Evolutionary conservation across 1,139 yeast genomes (phyloP), one percentile per base, ranked within the genome.

Genomic region (Arxiozyma slooffiae): DNA sequence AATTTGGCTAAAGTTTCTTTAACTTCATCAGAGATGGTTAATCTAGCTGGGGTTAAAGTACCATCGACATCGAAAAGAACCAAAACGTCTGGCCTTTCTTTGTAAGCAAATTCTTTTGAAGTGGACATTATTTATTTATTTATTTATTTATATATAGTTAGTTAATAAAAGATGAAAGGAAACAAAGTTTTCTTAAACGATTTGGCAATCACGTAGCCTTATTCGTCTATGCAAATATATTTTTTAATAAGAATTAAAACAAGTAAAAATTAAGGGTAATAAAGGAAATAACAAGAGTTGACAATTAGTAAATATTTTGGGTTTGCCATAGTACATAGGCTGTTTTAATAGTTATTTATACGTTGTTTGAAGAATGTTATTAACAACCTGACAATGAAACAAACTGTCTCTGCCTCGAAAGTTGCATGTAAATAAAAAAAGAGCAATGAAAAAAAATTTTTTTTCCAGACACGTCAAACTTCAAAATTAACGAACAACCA

Each of bases 11-110:
- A 79, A 50, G 85, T 74, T 57, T 78, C 71, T 66, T 75, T 79
- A 83, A 92, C 85, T 71, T 89, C 96, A 51, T 81, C 85, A 47
- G 96, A 82, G 64, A 87, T 74, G 50, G 66, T 72, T 69, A 86
- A 81, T 76, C 99, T 86, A 54, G 98, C 97, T 59, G 97, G 98
- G 46, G 98, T 92, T 71, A 92, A 79, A 53, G 99, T 92, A 60
- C 97, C 98, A 69, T 92, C 99, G 60, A 92, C 99, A 67, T 92
- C 99, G 72, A 92, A 92, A 57, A 92, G 80, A 59, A 88, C 95
- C 64, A 85, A 60, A 46, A 67, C 64, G 37, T 71, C 71, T 58
- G 75, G 75, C 44, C 64, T 61, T 60, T 69, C 69, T 57, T 68
- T 72, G 62, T 71, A 58, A 9, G 68, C 56, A 55, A 72, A 72